Evolutionary conservation across 163 green algal species (phyloP).

Genomic region (Trebouxia gelatinosa): DNA sequence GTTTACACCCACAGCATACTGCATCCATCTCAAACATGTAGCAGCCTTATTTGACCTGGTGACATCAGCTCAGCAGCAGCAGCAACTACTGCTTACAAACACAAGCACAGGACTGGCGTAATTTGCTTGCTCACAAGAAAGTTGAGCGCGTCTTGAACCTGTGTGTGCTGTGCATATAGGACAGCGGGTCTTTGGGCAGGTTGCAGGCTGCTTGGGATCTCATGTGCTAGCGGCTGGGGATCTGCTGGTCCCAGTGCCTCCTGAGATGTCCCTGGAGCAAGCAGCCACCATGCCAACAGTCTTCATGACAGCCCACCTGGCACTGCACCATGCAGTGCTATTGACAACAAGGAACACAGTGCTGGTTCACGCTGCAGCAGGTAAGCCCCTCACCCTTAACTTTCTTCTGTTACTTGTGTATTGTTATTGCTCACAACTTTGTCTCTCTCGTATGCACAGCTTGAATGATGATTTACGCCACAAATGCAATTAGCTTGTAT

Average conservation of each 20-base stretch:
- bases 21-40: background rate
- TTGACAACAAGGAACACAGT: background rate
- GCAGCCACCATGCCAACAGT: slow-evolving; percentile 54
- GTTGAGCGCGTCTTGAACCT: no score
- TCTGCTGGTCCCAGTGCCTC: slow-evolving; percentile 57
- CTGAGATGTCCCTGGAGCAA: slow-evolving; percentile 42
- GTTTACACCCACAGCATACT: background rate
- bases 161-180: background rate
- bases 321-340: slow-evolving; percentile 44
- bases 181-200: slow-evolving; percentile 64
- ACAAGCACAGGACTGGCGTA: background rate
- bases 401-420: no score
- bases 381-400: background rate
- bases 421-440: no score
- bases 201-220: slow-evolving; percentile 64
- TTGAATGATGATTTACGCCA: no score
- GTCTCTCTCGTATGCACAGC: no score
- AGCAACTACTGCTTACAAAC: background rate
- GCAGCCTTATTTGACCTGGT: background rate
- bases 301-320: slow-evolving; percentile 60
- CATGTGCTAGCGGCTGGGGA: slow-evolving; percentile 49
- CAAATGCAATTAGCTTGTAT: no score
- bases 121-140: background rate
- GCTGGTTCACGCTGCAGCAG: slow-evolving; percentile 21
- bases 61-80: background rate